A percentile compares a stretch with the other conserved stretches of the same genome.
phyloP scores from a whole-genome alignment of 2,329 filamentous ascomycete genomes.

The Cordyceps cateniannulata region DNA sequence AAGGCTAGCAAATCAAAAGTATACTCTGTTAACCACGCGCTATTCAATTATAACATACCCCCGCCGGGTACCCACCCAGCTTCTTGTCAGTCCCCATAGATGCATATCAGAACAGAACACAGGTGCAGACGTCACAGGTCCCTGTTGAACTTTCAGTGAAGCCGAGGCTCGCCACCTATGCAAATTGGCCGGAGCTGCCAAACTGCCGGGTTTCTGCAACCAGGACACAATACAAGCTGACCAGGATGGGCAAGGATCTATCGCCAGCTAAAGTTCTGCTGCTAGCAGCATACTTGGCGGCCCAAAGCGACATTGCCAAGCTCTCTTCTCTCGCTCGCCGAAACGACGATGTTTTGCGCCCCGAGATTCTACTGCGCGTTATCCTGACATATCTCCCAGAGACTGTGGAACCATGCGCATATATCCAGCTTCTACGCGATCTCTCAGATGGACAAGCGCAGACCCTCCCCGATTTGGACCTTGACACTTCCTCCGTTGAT shows the following conservation, averaged over 20 bases:
- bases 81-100: neutral
- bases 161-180: neutral
- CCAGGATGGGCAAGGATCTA: conserved; percentile 29
- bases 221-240: neutral
- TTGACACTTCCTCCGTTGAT: conserved; percentile 52
- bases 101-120: conserved; percentile 5
- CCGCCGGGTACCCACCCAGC: neutral
- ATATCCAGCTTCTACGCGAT: conserved; percentile 54
- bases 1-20: neutral
- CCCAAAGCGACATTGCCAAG: conserved; percentile 56
- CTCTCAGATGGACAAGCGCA: conserved; percentile 43
- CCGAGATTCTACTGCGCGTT: conserved; percentile 63
- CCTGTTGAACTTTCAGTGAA: neutral
- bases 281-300: conserved; percentile 64
- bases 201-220: neutral
- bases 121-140: neutral
- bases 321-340: conserved; percentile 54
- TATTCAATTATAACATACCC: neutral
- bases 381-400: conserved; percentile 74
- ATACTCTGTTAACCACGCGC: neutral
- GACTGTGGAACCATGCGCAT: conserved; percentile 54
- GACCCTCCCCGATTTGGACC: conserved; percentile 30
- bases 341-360: conserved; percentile 51
- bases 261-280: conserved; percentile 65
- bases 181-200: neutral